Base-by-base conservation (phyloP, 1,284 basidiomycete genomes). In the Ganoderma sinense region DNA sequence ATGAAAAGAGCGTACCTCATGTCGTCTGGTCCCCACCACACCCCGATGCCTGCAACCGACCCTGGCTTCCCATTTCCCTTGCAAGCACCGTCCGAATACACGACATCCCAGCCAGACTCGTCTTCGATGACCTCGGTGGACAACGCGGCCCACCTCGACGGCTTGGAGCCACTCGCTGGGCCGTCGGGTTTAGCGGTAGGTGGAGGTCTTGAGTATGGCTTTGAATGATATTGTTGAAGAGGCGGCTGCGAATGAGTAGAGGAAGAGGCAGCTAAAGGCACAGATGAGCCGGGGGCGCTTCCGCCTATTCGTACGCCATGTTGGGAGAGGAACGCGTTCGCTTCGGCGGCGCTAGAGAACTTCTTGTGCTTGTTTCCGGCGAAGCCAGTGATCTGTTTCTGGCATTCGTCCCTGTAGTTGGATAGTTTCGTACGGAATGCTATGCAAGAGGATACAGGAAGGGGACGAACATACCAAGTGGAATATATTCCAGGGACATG, bases 21-120 rank as follows among this genome's bases (percentile, higher is more conserved):
- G 78, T 93, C 90, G 65, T 85, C 78, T 13, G 79, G 79, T 0
- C 89, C 91, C 90, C 91, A 95, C 88, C 91, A 95, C 0, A 95
- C 91, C 1, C 93, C 94, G 51, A 94, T 79, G 2, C 94, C 93
- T 0, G 92, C 94, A 20, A 87, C 67, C 0, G 90, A 84, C 6
- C 84, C 86, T 7, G 36, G 36, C 75, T 87, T 80, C 0, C 95
- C 95, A 75, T 97, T 97, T 4, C 89, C 87, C 74, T 86, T 88
- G 67, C 94, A 95, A 1, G 94, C 91, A 13, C 95, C 95, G 78
- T 97, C 95, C 23, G 86, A 90, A 76, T 93, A 96, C 3, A 95
- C 93, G 18, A 90, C 81, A 62, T 85, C 80, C 75, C 81, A 84
- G n/a, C 71, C 74, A 1, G 67, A 67, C 64, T 75, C 75, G 59